Base-by-base conservation (phyloP, 2,329 filamentous ascomycete genomes). In the Phyllosticta citribraziliensis region DNA sequence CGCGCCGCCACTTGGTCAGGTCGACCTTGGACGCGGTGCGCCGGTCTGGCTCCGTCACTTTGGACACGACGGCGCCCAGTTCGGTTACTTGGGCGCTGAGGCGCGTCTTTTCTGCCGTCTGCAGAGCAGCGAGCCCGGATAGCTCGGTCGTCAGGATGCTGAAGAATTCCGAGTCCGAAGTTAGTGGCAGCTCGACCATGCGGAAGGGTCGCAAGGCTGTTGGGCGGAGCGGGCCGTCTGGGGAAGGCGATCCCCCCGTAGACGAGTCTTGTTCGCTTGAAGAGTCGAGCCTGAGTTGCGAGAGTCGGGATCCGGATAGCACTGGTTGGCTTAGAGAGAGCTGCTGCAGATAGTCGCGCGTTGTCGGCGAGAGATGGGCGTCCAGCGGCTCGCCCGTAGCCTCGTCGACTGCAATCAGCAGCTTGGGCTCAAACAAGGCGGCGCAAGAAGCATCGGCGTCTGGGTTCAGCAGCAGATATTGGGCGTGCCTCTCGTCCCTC, bases 81-180 rank as follows among this genome's bases (percentile, higher is more conserved):
- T 77, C 74, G 25, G 78, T 75, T 58, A 95, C 88, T 63, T 89
- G 81, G 4, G 72, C 70, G 54, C 81, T 82, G 69, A 96, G 81
- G 52, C 80, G 79, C 62, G 79, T 76, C 67, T 88, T 82, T 70
- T 95, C 88, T 52, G 81, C 75, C 47, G 79, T 76, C 64, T 92
- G 88, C 3, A 95, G 77, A 0, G 77, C 77, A 65, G 89, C 88
- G 2, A 96, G 77, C 53, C 83, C 82, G 22, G 80, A 81, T 17
- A 95, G 81, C 69, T 93, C 88, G 52, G 79, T 82, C 67, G 88
- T 85, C 8, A 96, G 80, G 51, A 88, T 83, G 27, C 84, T 81
- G 72, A 96, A 95, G 73, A 96, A 96, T 69, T 91, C 84, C 20
- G 82, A 80, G 68, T 94, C 90, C 24, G 89, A 89, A 1, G 84